These are phyloP conservation scores for Botryosphaeria dothidea DNA, from an alignment of 2,329 filamentous ascomycete genomes.

Conservation along the genomic window DNA sequence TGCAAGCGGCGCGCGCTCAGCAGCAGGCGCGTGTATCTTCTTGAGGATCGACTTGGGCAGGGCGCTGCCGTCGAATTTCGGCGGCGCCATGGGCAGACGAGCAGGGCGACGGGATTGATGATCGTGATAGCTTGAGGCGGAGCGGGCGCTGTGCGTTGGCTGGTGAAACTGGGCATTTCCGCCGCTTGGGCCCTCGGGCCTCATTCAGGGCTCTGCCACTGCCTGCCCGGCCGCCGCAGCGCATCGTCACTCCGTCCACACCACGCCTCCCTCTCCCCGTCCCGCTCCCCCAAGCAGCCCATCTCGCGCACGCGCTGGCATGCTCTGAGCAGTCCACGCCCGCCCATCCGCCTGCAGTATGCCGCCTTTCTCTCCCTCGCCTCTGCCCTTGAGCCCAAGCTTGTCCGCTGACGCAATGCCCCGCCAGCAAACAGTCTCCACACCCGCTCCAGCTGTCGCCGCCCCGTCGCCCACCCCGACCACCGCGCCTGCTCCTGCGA, in stretches of 20 bases:
- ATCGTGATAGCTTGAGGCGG: conserved; percentile 18
- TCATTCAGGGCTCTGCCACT: conserved; percentile 10
- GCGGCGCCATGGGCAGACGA: conserved; percentile 17
- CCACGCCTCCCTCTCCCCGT: conserved; percentile 5
- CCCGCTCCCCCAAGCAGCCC: background rate
- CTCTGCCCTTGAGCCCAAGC: background rate
- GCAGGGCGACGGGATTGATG: conserved; percentile 5
- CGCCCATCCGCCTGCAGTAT: background rate
- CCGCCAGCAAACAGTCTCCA: conserved; percentile 18
- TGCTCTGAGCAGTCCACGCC: background rate
- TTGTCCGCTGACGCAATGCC: conserved; percentile 21
- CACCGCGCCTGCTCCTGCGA: background rate
- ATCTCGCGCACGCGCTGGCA: background rate
- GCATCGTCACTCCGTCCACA: conserved; percentile 8
- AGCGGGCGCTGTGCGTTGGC: conserved; percentile 15
- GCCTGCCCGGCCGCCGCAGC: conserved; percentile 2
- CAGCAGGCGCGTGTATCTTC: conserved; percentile 29
- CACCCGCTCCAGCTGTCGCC: background rate
- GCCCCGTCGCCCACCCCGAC: background rate
- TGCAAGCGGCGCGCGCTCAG: background rate
- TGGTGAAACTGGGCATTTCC: conserved; percentile 2
- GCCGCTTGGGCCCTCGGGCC: conserved; percentile 6
- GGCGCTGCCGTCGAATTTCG: conserved; percentile 27
- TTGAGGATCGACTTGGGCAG: conserved; percentile 50
- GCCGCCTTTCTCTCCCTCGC: background rate